Conservation (phyloP, 768 basidiomycete species). For the Suillus decipiens region DNA sequence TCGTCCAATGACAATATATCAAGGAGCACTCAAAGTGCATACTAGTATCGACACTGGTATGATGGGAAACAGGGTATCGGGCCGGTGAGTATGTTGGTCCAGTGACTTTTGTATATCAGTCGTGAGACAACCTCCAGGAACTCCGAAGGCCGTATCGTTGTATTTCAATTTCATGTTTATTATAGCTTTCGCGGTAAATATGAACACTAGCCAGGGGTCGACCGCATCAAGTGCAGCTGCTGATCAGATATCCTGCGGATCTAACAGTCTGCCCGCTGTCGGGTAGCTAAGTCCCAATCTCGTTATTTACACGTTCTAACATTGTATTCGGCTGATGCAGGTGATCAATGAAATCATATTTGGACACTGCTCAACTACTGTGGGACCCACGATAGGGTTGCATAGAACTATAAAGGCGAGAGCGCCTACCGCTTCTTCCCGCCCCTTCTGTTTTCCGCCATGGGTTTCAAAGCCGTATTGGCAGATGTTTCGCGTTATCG, state of each 20-base stretch:
- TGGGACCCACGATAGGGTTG: neutral
- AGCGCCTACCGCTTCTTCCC: neutral
- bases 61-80: too few relatives aligned
- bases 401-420: neutral
- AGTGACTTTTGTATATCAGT: neutral
- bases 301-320: too few relatives aligned
- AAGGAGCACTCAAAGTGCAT: neutral
- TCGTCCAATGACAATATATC: neutral
- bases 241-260: too few relatives aligned
- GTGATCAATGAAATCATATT: neutral
- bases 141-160: neutral
- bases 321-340: neutral
- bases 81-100: neutral
- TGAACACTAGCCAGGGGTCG: neutral
- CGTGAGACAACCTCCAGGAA: neutral
- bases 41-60: neutral
- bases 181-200: neutral
- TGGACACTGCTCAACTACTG: neutral
- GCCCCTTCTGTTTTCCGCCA: neutral
- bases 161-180: neutral
- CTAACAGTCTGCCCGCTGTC: too few relatives aligned
- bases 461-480: constrained; percentile 26
- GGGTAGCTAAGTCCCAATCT: too few relatives aligned
- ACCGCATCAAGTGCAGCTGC: neutral
- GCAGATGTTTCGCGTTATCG: constrained; percentile 29